phyloP scores from a whole-genome alignment of 805 yeast species.

The Kuraishia borneana region DNA sequence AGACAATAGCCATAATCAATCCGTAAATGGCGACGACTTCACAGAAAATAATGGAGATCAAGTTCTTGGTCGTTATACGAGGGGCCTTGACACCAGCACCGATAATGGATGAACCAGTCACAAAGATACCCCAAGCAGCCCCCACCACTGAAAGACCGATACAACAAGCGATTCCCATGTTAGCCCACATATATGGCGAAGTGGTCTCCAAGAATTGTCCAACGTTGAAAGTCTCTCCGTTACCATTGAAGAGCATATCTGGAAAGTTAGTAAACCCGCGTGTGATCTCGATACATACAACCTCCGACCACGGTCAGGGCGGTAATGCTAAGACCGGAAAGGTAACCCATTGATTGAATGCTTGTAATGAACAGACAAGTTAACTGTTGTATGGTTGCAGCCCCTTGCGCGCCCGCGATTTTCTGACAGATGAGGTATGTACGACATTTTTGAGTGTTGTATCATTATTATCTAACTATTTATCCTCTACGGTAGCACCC shows the following conservation, averaged over 20 bases:
- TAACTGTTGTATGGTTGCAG: no score
- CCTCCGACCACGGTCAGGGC: constrained; percentile 24
- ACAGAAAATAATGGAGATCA: constrained; percentile 94
- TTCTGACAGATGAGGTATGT: no score
- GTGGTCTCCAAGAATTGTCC: constrained; percentile 78
- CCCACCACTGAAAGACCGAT: constrained; percentile 93
- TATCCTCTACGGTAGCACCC: constrained; percentile 57
- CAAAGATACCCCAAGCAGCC: constrained; percentile 98
- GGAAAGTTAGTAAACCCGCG: neutral
- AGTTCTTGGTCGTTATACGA: constrained; percentile 91
- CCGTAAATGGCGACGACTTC: constrained; percentile 99
- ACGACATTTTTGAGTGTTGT: no score
- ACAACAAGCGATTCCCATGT: constrained; percentile 78
- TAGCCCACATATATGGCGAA: constrained; percentile 97
- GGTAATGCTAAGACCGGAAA: no score
- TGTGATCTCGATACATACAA: constrained; percentile 13
- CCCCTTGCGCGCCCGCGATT: no score
- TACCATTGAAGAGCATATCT: constrained; percentile 76
- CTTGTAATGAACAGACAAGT: no score
- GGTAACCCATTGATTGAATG: no score
- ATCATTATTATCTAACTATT: neutral
- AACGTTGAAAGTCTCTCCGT: constrained; percentile 85
- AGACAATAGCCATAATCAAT: constrained; percentile 93
- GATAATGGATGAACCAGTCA: constrained; percentile 86
- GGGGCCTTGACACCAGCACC: constrained; percentile 99